Evolutionary conservation across 106 monocot species (phyloP), one percentile per base, ranked within the genome.

Genomic region (Posidonia australis): DNA sequence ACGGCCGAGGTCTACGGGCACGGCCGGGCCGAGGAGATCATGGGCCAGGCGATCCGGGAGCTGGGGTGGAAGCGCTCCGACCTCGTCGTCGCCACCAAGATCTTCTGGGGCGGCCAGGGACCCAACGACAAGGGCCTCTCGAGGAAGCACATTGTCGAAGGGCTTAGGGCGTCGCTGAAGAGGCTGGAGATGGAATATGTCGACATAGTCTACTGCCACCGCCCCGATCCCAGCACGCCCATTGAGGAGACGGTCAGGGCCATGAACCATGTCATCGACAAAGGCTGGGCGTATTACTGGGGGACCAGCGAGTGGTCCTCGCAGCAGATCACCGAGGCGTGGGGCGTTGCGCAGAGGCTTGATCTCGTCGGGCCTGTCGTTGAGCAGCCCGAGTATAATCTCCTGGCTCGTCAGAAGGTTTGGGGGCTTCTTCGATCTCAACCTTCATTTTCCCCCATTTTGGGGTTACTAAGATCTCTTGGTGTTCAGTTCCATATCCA

Each of bases 101-200:
- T 96, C 74, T 96, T 96, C 78, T 96, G 94, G 90, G 94, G 94
- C 25, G 94, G 94, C 0, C 63, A 55, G 5, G 94, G 90, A 12
- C 84, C 94, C 60, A 96, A 96, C 67, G 94, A 96, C 77, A 90
- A 89, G 78, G 94, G 94, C 6, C 76, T 94, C n/a, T 96, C 94
- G 9, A 42, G 90, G 3, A 96, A 96, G 80, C 94, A 96, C 72
- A 82, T 96, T 67, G 80, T 96, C 24, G 94, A 96, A 74, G 90
- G 94, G 5, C 74, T 82, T 36, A 75, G 66, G 26, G 94, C 86
- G 12, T 90, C 90, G 10, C 70, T 96, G 17, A 79, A 80, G 61
- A 66, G 94, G 44, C 78, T 96, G 42, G 84, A 80, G 70, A 96
- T 84, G 86, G 94, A 96, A 13, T 96, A 96, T 51, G 94, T 96